phyloP scores from a whole-genome alignment of 2,329 filamentous ascomycete genomes.

The Botryotinia calthae region DNA sequence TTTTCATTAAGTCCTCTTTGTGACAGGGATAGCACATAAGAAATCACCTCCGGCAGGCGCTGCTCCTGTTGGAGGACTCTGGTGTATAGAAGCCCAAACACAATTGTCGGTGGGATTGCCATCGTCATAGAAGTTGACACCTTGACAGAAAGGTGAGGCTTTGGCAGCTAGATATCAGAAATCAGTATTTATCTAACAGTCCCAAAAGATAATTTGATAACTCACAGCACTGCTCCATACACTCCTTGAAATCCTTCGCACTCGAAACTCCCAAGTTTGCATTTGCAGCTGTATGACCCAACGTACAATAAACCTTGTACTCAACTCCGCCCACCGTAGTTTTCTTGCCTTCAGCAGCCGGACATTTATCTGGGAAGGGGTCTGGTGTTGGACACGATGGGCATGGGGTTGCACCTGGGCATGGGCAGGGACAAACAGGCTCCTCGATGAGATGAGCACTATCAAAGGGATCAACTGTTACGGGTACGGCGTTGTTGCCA shows the following conservation, averaged over 20 bases:
- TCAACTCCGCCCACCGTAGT: background rate
- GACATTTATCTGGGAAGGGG: slow-evolving; percentile 2
- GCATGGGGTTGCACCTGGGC: background rate
- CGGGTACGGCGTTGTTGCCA: slow-evolving; percentile 4
- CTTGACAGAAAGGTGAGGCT: background rate
- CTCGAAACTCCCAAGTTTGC: slow-evolving; percentile 8
- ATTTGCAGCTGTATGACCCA: slow-evolving; percentile 1
- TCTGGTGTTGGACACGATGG: background rate
- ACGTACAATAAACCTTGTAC: slow-evolving; percentile 4
- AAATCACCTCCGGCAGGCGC: slow-evolving; percentile 1
- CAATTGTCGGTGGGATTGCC: slow-evolving; percentile 10
- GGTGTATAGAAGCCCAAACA: background rate
- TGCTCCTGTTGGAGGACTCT: background rate
- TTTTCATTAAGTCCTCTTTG: background rate
- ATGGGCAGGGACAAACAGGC: slow-evolving; percentile 1
- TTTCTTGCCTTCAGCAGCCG: background rate
- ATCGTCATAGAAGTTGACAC: slow-evolving; percentile 8
- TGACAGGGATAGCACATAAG: slow-evolving; percentile 6
- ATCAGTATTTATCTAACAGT: background rate
- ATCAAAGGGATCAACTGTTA: background rate
- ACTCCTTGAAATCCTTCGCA: slow-evolving; percentile 12
- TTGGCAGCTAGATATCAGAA: background rate
- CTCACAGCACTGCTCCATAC: slow-evolving; percentile 18
- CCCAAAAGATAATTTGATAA: background rate
- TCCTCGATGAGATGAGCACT: slow-evolving; percentile 14